Evolutionary conservation across 352 stramenopile genomes (phyloP).

Genomic region (Phytophthora idaei): DNA sequence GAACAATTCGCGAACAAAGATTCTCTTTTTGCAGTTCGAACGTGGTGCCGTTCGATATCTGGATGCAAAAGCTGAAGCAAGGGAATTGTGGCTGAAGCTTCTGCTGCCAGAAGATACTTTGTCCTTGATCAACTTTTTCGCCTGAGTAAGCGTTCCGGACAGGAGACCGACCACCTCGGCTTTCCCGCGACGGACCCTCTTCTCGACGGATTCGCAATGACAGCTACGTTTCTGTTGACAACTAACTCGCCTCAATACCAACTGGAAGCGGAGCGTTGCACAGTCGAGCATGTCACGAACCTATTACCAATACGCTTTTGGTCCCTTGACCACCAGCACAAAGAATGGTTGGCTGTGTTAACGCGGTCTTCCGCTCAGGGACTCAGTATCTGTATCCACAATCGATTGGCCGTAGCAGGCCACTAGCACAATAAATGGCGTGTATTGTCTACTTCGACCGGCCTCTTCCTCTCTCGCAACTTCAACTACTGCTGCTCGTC

Average conservation of each 20-base stretch:
- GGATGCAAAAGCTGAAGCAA: too few relatives aligned
- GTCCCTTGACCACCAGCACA: conserved; percentile 4
- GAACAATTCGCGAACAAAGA: not conserved
- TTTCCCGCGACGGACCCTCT: conserved; percentile 17
- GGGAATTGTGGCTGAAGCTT: not conserved
- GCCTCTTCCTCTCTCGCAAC: not conserved
- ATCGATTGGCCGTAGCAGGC: not conserved
- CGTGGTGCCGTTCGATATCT: too few relatives aligned
- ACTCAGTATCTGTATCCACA: not conserved
- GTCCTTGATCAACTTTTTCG: too few relatives aligned
- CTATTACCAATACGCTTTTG: not conserved
- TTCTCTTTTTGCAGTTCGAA: not conserved
- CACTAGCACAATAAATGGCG: conserved; percentile 13
- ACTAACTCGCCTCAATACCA: not conserved
- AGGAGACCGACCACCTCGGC: not conserved
- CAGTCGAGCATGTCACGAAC: not conserved
- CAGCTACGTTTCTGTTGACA: not conserved
- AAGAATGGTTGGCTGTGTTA: conserved; percentile 1
- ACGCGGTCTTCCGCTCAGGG: too few relatives aligned
- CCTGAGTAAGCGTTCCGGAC: not conserved
- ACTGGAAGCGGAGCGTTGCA: conserved; percentile 8
- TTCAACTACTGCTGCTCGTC: conserved; percentile 31
- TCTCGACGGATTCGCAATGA: conserved; percentile 9
- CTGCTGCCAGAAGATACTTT: not conserved
- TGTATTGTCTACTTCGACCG: conserved; percentile 12